These are phyloP conservation scores for Knufia petricola DNA, from an alignment of 2,329 filamentous ascomycete genomes.

Conservation along the genomic window DNA sequence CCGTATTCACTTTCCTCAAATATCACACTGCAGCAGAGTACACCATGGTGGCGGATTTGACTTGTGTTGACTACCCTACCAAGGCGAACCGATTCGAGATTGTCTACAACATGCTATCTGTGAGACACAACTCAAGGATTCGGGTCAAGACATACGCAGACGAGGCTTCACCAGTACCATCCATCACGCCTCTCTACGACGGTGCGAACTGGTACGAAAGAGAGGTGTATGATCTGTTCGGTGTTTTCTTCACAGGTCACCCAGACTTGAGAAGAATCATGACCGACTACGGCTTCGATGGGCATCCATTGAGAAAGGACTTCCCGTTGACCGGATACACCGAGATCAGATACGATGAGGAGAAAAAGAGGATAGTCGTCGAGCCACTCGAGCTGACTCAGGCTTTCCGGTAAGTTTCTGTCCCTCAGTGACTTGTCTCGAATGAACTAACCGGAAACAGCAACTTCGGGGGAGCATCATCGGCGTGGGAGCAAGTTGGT, in stretches of 20 bases:
- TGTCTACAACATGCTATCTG: constrained; percentile 92
- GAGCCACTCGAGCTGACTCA: constrained; percentile 97
- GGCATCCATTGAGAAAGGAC: constrained; percentile 92
- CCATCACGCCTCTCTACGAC: constrained; percentile 75
- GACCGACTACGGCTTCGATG: constrained; percentile 99
- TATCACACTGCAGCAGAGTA: constrained; percentile 96
- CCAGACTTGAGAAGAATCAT: constrained; percentile 94
- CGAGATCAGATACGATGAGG: constrained; percentile 94
- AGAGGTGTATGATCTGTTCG: constrained; percentile 95
- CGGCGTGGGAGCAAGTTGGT: constrained; percentile 61
- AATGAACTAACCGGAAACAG: no score
- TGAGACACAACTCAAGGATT: constrained; percentile 93
- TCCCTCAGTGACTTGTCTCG: no score
- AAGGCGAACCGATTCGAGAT: constrained; percentile 94
- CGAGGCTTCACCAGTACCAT: constrained; percentile 86
- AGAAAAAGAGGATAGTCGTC: constrained; percentile 98
- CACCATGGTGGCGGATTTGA: constrained; percentile 86
- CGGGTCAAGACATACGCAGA: constrained; percentile 98
- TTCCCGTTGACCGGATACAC: constrained; percentile 98
- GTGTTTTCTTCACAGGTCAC: constrained; percentile 92
- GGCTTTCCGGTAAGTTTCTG: no score
- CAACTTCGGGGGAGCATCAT: constrained; percentile 87
- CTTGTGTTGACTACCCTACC: constrained; percentile 90
- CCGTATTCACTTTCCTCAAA: constrained; percentile 90
- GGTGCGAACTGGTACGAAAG: constrained; percentile 98